A percentile compares a stretch with the other conserved stretches of the same genome.
These are phyloP conservation scores for Lachancea waltii DNA, from an alignment of 805 yeast genomes.

Conservation along the genomic window DNA sequence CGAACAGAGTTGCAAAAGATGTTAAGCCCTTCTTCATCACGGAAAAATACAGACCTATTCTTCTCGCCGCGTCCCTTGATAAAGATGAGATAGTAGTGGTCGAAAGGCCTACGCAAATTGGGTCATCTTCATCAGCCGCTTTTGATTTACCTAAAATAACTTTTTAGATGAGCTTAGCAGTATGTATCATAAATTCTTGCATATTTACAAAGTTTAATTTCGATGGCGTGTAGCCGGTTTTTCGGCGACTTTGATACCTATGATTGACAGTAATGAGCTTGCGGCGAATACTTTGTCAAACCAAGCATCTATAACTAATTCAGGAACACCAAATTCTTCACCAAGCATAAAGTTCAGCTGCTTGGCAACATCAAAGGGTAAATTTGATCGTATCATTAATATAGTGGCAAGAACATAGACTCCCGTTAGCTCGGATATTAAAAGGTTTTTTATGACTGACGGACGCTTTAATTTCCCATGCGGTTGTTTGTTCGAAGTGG, in stretches of 20 bases:
- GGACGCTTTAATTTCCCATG: conserved; percentile 21
- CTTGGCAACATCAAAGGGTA: conserved; percentile 31
- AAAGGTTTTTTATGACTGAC: conserved; percentile 35
- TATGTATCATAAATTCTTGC: background rate
- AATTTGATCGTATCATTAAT: conserved; percentile 35
- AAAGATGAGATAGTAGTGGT: conserved; percentile 58
- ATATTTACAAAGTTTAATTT: conserved; percentile 1
- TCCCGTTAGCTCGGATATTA: conserved; percentile 36
- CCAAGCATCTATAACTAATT: conserved; percentile 35
- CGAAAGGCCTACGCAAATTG: conserved; percentile 63
- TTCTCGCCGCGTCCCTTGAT: conserved; percentile 52
- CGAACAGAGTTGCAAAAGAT: conserved; percentile 23
- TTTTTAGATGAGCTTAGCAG: conserved; percentile 28
- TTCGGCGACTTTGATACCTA: conserved; percentile 27
- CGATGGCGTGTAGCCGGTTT: background rate
- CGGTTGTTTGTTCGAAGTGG: conserved; percentile 13
- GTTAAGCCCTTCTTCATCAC: conserved; percentile 64
- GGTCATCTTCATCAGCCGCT: conserved; percentile 51
- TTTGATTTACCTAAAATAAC: conserved; percentile 54
- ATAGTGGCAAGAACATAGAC: conserved; percentile 37
- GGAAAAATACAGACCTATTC: conserved; percentile 64
- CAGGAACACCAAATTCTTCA: conserved; percentile 25
- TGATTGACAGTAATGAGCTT: conserved; percentile 29
- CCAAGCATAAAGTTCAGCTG: conserved; percentile 31
- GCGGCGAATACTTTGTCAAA: conserved; percentile 35